phyloP scores from a whole-genome alignment of 2,329 filamentous ascomycete species.

The Fusarium brevicatenulatum region DNA sequence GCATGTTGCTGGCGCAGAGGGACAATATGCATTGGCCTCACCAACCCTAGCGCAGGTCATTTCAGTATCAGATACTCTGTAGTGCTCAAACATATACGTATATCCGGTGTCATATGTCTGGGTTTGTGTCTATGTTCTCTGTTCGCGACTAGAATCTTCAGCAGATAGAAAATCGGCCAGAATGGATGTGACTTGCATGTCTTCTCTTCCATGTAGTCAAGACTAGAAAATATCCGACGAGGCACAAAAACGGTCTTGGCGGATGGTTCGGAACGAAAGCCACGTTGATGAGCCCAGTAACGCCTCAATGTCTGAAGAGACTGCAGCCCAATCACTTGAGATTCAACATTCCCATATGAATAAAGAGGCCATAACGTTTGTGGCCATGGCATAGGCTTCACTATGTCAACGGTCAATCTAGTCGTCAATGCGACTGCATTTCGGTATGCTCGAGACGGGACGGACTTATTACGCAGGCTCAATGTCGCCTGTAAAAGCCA shows the following conservation, averaged over 20 bases:
- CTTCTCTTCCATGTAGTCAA: background rate
- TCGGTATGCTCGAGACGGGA: background rate
- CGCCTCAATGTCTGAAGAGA: slow-evolving; percentile 3
- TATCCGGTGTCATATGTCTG: background rate
- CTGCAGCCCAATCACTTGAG: background rate
- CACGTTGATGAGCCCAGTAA: slow-evolving; percentile 2
- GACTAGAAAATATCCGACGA: slow-evolving; percentile 6
- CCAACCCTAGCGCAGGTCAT: background rate
- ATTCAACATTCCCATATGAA: background rate
- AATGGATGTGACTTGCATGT: background rate
- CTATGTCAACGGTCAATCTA: background rate
- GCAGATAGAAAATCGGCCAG: background rate
- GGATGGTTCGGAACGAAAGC: slow-evolving; percentile 24
- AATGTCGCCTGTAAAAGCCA: background rate
- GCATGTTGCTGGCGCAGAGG: background rate
- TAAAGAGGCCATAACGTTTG: background rate
- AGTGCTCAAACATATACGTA: background rate
- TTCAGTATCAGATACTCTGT: background rate
- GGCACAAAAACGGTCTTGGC: slow-evolving; percentile 14
- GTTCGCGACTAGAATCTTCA: background rate
- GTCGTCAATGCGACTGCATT: background rate
- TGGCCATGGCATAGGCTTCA: background rate
- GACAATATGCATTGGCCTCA: background rate
- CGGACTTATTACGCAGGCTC: background rate
- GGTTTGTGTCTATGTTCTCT: background rate